These are phyloP conservation scores for Alternaria conjuncta DNA, from an alignment of 2,329 filamentous ascomycete genomes.

Conservation along the genomic window DNA sequence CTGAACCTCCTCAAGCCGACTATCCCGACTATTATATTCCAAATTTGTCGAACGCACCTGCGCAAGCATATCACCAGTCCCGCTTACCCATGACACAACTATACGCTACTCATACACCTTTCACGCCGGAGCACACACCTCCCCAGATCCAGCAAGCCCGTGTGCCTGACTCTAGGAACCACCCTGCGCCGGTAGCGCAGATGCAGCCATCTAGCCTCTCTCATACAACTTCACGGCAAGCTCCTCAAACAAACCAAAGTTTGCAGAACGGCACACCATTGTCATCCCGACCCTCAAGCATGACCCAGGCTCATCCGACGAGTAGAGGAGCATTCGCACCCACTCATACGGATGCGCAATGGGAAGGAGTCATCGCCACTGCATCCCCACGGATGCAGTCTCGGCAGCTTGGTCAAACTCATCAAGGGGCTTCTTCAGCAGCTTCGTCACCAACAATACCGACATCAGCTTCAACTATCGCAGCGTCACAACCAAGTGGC, in stretches of 20 bases:
- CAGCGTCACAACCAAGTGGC: background rate
- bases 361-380: slow-evolving; percentile 1
- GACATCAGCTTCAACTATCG: background rate
- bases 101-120: background rate
- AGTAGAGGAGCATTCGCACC: background rate
- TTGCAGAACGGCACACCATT: background rate
- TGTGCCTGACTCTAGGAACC: background rate
- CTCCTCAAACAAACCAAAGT: background rate
- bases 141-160: background rate
- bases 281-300: background rate
- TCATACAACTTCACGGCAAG: background rate
- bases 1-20: background rate
- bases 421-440: background rate
- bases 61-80: background rate
- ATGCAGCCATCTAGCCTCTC: background rate
- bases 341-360: slow-evolving; percentile 1
- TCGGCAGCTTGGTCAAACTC: background rate
- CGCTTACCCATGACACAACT: background rate
- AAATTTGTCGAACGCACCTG: background rate
- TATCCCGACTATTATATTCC: background rate
- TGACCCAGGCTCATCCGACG: background rate
- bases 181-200: background rate
- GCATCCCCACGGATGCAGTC: background rate
- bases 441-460: background rate
- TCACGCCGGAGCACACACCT: background rate